Conservation (phyloP, 2,329 filamentous ascomycete genomes). For the Falciphora oryzae region DNA sequence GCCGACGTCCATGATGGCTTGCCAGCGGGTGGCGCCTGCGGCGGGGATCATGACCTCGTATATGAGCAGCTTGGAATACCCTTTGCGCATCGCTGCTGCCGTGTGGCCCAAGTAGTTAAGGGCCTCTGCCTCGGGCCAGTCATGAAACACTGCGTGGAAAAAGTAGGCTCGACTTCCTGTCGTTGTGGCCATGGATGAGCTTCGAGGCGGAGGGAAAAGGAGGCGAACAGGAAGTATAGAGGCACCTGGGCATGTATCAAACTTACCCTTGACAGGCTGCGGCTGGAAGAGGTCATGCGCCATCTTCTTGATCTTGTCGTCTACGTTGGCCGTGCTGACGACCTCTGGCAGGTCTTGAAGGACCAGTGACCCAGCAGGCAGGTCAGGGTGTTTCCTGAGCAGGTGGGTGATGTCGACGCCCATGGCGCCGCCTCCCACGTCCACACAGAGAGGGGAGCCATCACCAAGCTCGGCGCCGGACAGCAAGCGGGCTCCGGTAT, state of each 20-base stretch:
- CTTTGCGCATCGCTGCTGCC: slow-evolving; percentile 30
- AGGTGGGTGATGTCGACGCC: slow-evolving; percentile 12
- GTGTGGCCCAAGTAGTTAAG: slow-evolving; percentile 25
- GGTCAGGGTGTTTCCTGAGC: slow-evolving; percentile 22
- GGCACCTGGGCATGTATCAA: background rate
- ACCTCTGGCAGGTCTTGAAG: slow-evolving; percentile 33
- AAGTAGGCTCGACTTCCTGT: slow-evolving; percentile 33
- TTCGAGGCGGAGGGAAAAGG: background rate
- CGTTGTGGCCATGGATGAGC: slow-evolving; percentile 4
- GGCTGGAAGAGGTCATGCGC: slow-evolving; percentile 21
- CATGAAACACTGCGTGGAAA: slow-evolving; percentile 35
- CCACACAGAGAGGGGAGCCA: slow-evolving; percentile 16
- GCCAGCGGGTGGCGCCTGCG: slow-evolving; percentile 23
- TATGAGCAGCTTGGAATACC: slow-evolving; percentile 31
- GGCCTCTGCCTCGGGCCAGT: slow-evolving; percentile 33
- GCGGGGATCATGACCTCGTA: slow-evolving; percentile 33
- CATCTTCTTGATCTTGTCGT: slow-evolving; percentile 12
- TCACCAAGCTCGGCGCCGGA: slow-evolving; percentile 7
- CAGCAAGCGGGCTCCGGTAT: slow-evolving; percentile 17
- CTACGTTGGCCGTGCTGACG: slow-evolving; percentile 22
- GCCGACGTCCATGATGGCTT: slow-evolving; percentile 28
- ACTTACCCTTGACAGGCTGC: slow-evolving; percentile 19
- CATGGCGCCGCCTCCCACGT: slow-evolving; percentile 17
- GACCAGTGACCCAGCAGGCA: slow-evolving; percentile 26
- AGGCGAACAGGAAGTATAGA: no score